Evolutionary conservation across 78 protist genomes (phyloP).

Genomic region (Polysphondylium violaceum): DNA sequence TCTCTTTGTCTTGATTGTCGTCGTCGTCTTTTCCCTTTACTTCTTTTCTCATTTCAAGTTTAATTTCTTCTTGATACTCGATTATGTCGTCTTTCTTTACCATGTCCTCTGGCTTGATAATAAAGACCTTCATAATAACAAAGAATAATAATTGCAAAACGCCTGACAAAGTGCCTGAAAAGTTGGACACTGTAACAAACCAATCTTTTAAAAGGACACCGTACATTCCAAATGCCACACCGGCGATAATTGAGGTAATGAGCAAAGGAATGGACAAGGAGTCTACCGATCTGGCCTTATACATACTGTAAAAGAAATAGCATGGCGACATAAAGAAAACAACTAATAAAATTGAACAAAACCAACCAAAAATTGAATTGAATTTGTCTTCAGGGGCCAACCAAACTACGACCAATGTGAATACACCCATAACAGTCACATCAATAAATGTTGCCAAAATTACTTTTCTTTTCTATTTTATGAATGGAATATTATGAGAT

Average conservation of each 20-base stretch:
- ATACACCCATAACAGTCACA: not conserved
- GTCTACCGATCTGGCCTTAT: conserved; percentile 3
- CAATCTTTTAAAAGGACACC: conserved; percentile 16
- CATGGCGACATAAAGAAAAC: conserved; percentile 6
- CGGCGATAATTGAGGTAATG: not conserved
- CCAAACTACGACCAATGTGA: not conserved
- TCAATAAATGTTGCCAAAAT: not conserved
- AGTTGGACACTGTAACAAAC: conserved; percentile 11
- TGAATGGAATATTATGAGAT: too few relatives aligned
- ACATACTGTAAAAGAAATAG: not conserved
- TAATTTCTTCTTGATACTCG: not conserved
- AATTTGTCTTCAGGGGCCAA: not conserved
- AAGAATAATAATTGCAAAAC: not conserved
- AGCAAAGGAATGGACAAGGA: not conserved
- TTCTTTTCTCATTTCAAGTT: not conserved
- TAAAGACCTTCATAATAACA: conserved; percentile 2
- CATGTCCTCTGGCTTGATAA: not conserved
- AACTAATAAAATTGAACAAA: conserved; percentile 13
- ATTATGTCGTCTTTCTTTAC: conserved; percentile 2
- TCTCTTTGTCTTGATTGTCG: not conserved
- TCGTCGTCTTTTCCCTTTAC: not conserved
- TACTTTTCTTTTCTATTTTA: conserved; percentile 2
- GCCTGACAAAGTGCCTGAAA: not conserved
- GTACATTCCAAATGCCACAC: conserved; percentile 10
- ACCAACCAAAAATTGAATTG: conserved; percentile 13